phyloP scores from a whole-genome alignment of 495 filamentous ascomycete species.

The Penicillium parvum region DNA sequence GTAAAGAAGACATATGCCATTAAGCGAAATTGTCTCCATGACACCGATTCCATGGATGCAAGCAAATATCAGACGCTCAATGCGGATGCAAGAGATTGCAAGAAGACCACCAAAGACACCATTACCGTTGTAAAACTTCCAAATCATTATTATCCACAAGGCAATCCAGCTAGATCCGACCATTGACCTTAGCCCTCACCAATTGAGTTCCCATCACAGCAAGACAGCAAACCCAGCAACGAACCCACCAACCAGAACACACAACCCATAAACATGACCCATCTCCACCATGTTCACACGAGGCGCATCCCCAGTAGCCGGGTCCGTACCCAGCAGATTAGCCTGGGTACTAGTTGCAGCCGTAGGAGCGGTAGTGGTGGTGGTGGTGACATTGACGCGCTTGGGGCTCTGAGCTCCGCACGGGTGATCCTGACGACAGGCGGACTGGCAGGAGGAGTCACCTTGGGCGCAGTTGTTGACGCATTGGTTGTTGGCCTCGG shows the following conservation, averaged over 20 bases:
- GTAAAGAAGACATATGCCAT: not conserved
- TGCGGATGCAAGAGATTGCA: slow-evolving; percentile 10
- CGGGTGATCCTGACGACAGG: slow-evolving; percentile 67
- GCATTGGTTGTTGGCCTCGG: slow-evolving; percentile 66
- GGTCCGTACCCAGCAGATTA: slow-evolving; percentile 13
- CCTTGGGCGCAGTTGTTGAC: slow-evolving; percentile 50
- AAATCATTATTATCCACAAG: not conserved
- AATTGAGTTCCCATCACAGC: slow-evolving; percentile 35
- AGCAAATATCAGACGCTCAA: slow-evolving; percentile 8
- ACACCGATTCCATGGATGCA: slow-evolving; percentile 6
- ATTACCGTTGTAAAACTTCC: slow-evolving; percentile 1
- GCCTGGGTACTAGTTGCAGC: slow-evolving; percentile 24
- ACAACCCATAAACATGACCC: slow-evolving; percentile 55
- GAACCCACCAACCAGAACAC: slow-evolving; percentile 52
- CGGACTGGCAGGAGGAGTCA: slow-evolving; percentile 55
- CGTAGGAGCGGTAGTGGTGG: slow-evolving; percentile 42
- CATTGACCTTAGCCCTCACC: not conserved
- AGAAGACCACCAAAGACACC: not conserved
- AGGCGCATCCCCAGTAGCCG: slow-evolving; percentile 16
- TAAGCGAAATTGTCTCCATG: too few relatives aligned
- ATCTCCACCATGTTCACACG: slow-evolving; percentile 44
- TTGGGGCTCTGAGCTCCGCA: slow-evolving; percentile 75
- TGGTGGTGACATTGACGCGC: slow-evolving; percentile 53
- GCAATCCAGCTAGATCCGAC: not conserved
- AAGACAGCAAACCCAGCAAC: slow-evolving; percentile 61